phyloP scores from a whole-genome alignment of 495 filamentous ascomycete genomes.

The Tuber aestivum region DNA sequence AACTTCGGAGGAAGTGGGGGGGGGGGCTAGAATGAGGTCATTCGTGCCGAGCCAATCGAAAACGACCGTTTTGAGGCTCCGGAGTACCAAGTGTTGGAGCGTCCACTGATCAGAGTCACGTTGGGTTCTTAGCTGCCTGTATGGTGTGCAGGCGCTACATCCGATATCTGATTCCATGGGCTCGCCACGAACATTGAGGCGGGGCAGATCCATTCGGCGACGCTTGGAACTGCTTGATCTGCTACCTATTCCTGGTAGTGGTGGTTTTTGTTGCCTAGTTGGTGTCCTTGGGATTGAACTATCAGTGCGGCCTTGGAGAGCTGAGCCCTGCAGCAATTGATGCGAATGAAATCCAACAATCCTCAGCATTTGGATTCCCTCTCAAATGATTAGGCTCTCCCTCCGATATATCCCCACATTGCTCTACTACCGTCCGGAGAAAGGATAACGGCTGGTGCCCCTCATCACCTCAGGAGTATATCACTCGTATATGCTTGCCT shows the following conservation, averaged over 20 bases:
- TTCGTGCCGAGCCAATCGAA: neutral
- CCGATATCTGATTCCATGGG: neutral
- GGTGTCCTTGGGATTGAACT: neutral
- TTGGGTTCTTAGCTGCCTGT: neutral
- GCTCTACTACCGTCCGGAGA: neutral
- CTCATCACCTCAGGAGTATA: neutral
- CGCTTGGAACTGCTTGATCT: neutral
- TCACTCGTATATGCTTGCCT: neutral
- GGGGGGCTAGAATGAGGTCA: neutral
- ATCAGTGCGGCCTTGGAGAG: neutral
- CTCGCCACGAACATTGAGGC: neutral
- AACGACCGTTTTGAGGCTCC: neutral
- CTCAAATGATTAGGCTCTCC: neutral
- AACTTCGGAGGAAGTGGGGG: neutral
- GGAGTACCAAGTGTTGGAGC: neutral
- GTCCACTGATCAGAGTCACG: neutral
- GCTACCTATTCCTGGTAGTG: neutral
- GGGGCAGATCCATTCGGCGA: neutral
- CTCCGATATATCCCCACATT: neutral
- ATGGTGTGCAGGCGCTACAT: neutral
- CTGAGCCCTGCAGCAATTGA: neutral
- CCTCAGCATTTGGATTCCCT: neutral
- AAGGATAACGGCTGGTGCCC: neutral
- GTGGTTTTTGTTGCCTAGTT: neutral
- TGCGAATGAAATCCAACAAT: neutral